Conservation (phyloP, 192 early-diverging fungal genomes). For the Helicostylum pulchrum region DNA sequence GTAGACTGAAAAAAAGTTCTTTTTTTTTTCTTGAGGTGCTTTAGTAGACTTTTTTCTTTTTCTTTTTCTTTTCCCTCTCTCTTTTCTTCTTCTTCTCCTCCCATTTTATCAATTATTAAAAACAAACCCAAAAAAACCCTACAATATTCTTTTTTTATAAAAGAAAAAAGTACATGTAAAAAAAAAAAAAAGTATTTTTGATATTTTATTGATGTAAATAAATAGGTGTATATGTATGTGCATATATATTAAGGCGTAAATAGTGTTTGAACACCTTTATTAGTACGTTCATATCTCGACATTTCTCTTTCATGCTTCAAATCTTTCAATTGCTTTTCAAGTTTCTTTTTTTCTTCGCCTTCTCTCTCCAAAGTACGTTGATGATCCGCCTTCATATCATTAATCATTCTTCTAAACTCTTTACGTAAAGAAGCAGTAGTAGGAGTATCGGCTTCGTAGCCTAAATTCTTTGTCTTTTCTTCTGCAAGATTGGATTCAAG, state of each 20-base stretch:
- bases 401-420: slow-evolving; percentile 54
- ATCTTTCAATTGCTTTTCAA: slow-evolving; percentile 43
- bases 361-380: slow-evolving; percentile 46
- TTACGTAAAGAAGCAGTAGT: slow-evolving; percentile 50
- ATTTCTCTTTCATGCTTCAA: slow-evolving; percentile 44
- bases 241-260: slow-evolving; percentile 14
- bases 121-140: no score
- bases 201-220: no score
- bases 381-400: slow-evolving; percentile 48
- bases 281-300: slow-evolving; percentile 34
- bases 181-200: no score
- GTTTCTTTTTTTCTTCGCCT: slow-evolving; percentile 41
- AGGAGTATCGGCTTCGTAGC: slow-evolving; percentile 19
- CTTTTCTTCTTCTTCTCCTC: no score
- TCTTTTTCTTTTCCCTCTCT: no score
- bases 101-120: no score
- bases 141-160: no score
- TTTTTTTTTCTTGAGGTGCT: not conserved
- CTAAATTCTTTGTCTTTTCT: slow-evolving; percentile 38
- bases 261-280: slow-evolving; percentile 37
- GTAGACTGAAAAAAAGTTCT: slow-evolving; percentile 1
- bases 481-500: slow-evolving; percentile 37
- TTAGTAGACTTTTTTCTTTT: no score
- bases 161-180: no score
- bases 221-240: no score